Evolutionary conservation across 1,284 basidiomycete genomes (phyloP).

Genomic region (Tilletia horrida): DNA sequence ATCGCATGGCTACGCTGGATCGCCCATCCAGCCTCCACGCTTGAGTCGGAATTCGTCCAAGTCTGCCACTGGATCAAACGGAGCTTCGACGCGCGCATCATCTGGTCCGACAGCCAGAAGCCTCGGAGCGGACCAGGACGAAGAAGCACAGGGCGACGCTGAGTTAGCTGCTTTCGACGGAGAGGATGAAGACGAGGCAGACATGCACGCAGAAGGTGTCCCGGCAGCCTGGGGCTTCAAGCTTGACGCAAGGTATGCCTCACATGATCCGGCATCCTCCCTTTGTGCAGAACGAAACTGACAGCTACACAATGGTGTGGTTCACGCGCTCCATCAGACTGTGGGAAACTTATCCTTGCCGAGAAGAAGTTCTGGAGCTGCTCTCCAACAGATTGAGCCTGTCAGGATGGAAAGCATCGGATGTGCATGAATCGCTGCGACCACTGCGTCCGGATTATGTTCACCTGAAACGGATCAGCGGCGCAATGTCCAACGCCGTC

Average conservation of each 20-base stretch:
- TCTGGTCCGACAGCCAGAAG: no score
- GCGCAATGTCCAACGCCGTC: constrained; percentile 51
- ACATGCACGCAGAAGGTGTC: constrained; percentile 53
- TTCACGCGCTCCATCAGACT: background rate
- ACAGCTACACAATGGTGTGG: no score
- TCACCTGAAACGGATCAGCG: constrained; percentile 44
- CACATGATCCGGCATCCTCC: no score
- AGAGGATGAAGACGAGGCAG: constrained; percentile 47
- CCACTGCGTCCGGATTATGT: constrained; percentile 35
- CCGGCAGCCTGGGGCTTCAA: constrained; percentile 49
- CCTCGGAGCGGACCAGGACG: background rate
- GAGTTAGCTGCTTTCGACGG: constrained; percentile 2
- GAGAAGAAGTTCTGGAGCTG: constrained; percentile 38
- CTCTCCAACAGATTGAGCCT: constrained; percentile 40
- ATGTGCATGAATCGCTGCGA: constrained; percentile 30
- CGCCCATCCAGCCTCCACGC: no score
- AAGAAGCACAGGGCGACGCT: background rate
- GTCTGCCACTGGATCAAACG: background rate
- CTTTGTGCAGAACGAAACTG: no score
- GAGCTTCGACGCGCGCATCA: no score
- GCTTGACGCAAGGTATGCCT: constrained; percentile 39
- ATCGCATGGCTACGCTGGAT: no score
- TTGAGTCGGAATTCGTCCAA: constrained; percentile 2
- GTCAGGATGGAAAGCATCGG: constrained; percentile 37
- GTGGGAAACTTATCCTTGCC: constrained; percentile 37